Evolutionary conservation across 2,329 filamentous ascomycete genomes (phyloP).

Genomic region (Cladosporium sphaerospermum): DNA sequence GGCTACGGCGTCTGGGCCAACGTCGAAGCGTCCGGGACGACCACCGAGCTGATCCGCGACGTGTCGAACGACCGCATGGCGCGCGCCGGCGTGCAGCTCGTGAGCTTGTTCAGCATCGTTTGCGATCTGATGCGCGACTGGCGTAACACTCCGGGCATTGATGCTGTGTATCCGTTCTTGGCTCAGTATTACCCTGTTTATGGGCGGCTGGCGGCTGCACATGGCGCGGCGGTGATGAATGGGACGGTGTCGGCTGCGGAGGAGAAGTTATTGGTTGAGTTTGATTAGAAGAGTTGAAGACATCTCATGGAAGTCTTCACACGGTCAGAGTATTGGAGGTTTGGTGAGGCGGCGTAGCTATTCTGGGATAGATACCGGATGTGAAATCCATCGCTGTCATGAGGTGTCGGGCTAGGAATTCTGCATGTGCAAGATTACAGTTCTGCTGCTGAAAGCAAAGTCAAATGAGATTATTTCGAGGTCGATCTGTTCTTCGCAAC

Average conservation of each 20-base stretch:
- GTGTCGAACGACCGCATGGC: conserved; percentile 63
- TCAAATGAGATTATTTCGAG: no score
- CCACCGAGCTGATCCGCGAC: conserved; percentile 54
- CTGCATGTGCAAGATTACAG: no score
- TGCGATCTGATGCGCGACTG: conserved; percentile 68
- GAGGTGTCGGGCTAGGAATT: no score
- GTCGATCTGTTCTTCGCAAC: no score
- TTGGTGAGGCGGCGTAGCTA: no score
- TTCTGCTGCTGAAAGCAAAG: no score
- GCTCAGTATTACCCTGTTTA: conserved; percentile 61
- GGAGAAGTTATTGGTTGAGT: conserved; percentile 20
- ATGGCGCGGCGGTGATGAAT: conserved; percentile 54
- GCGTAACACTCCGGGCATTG: conserved; percentile 48
- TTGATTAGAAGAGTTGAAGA: neutral
- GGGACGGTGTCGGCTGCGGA: conserved; percentile 56
- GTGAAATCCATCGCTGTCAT: no score
- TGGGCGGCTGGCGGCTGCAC: conserved; percentile 55
- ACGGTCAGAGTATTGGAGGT: no score
- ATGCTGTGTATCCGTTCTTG: conserved; percentile 56
- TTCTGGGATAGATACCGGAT: no score
- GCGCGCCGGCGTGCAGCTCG: conserved; percentile 58
- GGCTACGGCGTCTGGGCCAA: conserved; percentile 71
- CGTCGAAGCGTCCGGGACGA: conserved; percentile 64
- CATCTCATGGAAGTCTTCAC: no score
- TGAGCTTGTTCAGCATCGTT: conserved; percentile 57